Percentiles rank a stretch among this genome's conserved stretches.
Conservation (phyloP, 805 yeast genomes). For the Saccharomycopsis sp. region DNA sequence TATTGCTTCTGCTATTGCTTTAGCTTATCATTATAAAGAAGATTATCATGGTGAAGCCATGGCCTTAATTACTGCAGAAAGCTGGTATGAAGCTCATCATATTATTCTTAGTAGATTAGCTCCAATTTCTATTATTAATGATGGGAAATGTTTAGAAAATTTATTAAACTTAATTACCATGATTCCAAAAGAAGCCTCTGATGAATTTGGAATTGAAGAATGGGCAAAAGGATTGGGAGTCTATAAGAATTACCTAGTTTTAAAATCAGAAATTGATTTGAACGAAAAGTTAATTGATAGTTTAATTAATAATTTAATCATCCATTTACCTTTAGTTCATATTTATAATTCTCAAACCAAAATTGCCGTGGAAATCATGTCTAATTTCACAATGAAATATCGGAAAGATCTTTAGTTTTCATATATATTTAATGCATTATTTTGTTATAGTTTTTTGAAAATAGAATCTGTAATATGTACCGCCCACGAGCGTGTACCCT, state of each 20-base stretch:
- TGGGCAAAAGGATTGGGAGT: slow-evolving; percentile 54
- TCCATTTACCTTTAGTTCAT: slow-evolving; percentile 13
- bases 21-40: slow-evolving; percentile 36
- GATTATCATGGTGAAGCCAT: slow-evolving; percentile 50
- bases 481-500: too few relatives aligned
- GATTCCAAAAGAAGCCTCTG: slow-evolving; percentile 33
- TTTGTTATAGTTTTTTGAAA: too few relatives aligned
- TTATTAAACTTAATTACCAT: slow-evolving; percentile 29
- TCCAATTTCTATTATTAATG: slow-evolving; percentile 56
- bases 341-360: too few relatives aligned
- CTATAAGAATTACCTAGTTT: slow-evolving; percentile 38
- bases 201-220: slow-evolving; percentile 25
- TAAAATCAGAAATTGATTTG: slow-evolving; percentile 16
- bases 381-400: too few relatives aligned
- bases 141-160: slow-evolving; percentile 23
- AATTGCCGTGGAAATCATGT: too few relatives aligned
- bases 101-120: slow-evolving; percentile 51
- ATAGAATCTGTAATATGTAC: too few relatives aligned
- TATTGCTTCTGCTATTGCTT: slow-evolving; percentile 37
- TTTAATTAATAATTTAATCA: slow-evolving; percentile 5
- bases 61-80: slow-evolving; percentile 49
- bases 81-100: slow-evolving; percentile 54
- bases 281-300: slow-evolving; percentile 1
- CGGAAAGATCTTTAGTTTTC: too few relatives aligned
- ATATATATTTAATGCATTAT: too few relatives aligned